Base-by-base conservation (phyloP, 257 asterid species). In the Penstemon newberryi region DNA sequence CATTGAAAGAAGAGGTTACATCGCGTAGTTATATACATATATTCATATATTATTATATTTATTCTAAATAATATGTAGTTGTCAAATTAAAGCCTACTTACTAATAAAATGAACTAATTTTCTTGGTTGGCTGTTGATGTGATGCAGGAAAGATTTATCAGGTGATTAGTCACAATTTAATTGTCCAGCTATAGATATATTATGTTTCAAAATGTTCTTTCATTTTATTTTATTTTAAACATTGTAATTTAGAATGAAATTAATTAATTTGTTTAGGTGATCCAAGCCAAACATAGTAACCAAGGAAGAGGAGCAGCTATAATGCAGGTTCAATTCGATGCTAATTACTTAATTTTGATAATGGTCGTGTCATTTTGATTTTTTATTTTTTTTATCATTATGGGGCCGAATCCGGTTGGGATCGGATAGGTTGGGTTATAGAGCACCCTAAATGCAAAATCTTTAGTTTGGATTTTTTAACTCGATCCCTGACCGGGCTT, bases 291-390 rank as follows among this genome's bases (percentile, higher is more conserved):
- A 3, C 99, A 93, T 64, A 81, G 85, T 25, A 79, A 91, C 43
- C 99, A 93, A 83, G 99, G 99, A 72, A 85, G 99, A 86, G 91
- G 90, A 73, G 99, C 96, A 77, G 96, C 97, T 70, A 93, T 88
- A 75, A 89, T 93, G 67, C 97, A 93, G 96, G 99, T 92, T 43
- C 33, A 25, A 25, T 25, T 25, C 33, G 9, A 8, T 57, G 9
- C 69, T 67, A 66, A 41, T 74, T 37, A 64, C 60, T 40, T 25
- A 49, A 39, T 45, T 25, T 25, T 25, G 33, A 25, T 25, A 25
- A 56, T 59, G 36, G 12, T 54, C 44, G 40, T 18, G n/a, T 66
- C 63, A 56, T 25, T 46, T 65, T 46, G 0, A 63, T 58, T 25
- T 56, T 63, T 44, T 44, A 50, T 46, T 44, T 19, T 55, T 25